Base-by-base conservation (phyloP, 2,329 filamentous ascomycete species). In the Penicillium italicum region DNA sequence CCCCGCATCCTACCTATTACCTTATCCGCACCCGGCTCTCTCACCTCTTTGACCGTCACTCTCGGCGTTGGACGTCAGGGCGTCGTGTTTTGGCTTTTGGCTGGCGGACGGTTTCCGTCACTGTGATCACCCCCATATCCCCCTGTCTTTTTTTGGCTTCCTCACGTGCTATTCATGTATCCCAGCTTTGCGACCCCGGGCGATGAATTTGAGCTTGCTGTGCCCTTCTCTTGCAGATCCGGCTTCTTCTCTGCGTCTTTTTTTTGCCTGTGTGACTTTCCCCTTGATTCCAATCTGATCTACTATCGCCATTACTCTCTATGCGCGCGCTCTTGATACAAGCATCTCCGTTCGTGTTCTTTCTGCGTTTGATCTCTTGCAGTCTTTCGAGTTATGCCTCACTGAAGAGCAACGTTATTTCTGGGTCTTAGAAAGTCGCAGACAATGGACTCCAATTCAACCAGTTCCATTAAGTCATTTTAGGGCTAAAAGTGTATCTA, bases 31-130 rank as follows among this genome's bases (percentile, higher is more conserved):
- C 56, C 58, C 55, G 56, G 59, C 58, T 58, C 61, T 65, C 68
- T 63, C 57, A 62, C 63, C 61, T 59, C 59, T 65, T 63, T 64
- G 66, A 66, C 69, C 68, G 67, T 72, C 66, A 68, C 57, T 65
- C 62, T 67, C 62, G 70, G 70, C 69, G 70, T 73, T 73, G 70
- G 70, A 70, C 64, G 69, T 71, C 69, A 68, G 66, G 70, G 69
- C 69, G 67, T 71, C 68, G 63, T 67, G 69, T 61, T 71, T 69
- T 72, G 69, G 68, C 67, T 65, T 36, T 37, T 37, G n/a, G 34
- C 34, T 37, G 34, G 34, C n/a, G 67, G 66, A 66, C 64, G 62
- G 61, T 69, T 56, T 51, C 24, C 45, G 50, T 58, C 53, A 37
- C 16, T 24, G 14, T 30, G 24, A 26, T 36, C 44, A 38, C 43